Evolutionary conservation across 139 green algal species (phyloP), one percentile per base, ranked within the genome.

Genomic region (Chlorella sorokiniana): DNA sequence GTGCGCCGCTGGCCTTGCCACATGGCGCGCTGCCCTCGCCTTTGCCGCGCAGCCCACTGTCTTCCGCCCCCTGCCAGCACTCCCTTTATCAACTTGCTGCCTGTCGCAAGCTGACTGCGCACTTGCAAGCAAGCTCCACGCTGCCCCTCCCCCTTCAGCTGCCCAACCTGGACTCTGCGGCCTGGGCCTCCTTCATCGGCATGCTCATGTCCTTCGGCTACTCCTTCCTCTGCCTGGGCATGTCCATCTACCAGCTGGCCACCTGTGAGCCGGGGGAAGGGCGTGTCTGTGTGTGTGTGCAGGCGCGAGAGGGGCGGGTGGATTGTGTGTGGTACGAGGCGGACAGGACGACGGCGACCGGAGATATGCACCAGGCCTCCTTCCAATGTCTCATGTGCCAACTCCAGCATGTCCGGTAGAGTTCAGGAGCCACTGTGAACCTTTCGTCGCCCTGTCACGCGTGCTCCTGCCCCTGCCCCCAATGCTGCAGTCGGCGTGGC

Each of bases 141-240:
- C 37, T 7, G 7, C 27, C 10, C 67, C 38, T n/a, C 7, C 25
- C 41, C 41, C 42, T 3, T 23, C 81, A 85, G 78, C 48, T 88
- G 37, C 85, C 70, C 29, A 83, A 90, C 83, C 65, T 90, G 52
- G 85, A 88, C 41, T 56, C 83, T 11, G 65, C 86, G 0, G 78
- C 83, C 71, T 86, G 70, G 68, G 65, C 86, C 2, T 85, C 76
- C 20, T 16, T 69, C 16, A 56, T 90, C 29, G 85, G 85, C 37
- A 71, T 78, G 16, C 25, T 86, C 33, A 87, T 86, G 78, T 77
- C 48, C 25, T 85, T 91, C 33, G 64, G 68, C 37, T 91, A 91
- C 83, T 87, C 85, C n/a, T 65, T 72, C 37, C 75, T 91, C n/a
- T 83, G 75, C n/a, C 81, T 91, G 38, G 88, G 73, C 25, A 81